Percentiles rank a stretch among this genome's conserved stretches.
Conservation (phyloP, 2,329 filamentous ascomycete species). For the Hyphodiscus sp. region DNA sequence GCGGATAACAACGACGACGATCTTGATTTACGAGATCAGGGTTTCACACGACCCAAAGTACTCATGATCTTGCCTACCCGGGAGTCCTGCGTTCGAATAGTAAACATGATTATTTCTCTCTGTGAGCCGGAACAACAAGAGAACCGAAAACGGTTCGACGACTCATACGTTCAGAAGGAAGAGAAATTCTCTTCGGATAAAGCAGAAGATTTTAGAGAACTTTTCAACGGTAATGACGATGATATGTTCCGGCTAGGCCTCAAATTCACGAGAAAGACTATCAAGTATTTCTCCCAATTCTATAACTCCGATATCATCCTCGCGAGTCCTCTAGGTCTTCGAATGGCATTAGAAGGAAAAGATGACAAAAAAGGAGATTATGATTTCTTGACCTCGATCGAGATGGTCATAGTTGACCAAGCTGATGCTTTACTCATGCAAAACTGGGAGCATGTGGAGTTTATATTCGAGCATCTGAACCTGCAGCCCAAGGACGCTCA, state of each 20-base stretch:
- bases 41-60: constrained; percentile 90
- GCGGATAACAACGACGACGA: constrained; percentile 56
- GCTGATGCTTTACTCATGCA: constrained; percentile 93
- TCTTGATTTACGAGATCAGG: constrained; percentile 80
- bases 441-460: constrained; percentile 95
- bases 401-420: constrained; percentile 85
- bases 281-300: constrained; percentile 93
- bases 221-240: constrained; percentile 93
- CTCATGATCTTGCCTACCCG: constrained; percentile 85
- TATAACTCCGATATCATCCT: constrained; percentile 96
- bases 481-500: constrained; percentile 82
- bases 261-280: constrained; percentile 92
- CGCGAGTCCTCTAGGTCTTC: constrained; percentile 81
- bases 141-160: constrained; percentile 87
- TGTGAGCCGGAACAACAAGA: constrained; percentile 86
- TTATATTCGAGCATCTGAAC: constrained; percentile 88
- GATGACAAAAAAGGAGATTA: constrained; percentile 63
- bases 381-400: constrained; percentile 91
- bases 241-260: constrained; percentile 95
- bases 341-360: constrained; percentile 79
- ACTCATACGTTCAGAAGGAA: constrained; percentile 67
- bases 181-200: constrained; percentile 65
- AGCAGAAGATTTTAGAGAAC: constrained; percentile 77
- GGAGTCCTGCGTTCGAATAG: constrained; percentile 72
- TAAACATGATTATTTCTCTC: constrained; percentile 70